Evolutionary conservation across 75 land plant species (phyloP).

Genomic region (Azolla pinnata): DNA sequence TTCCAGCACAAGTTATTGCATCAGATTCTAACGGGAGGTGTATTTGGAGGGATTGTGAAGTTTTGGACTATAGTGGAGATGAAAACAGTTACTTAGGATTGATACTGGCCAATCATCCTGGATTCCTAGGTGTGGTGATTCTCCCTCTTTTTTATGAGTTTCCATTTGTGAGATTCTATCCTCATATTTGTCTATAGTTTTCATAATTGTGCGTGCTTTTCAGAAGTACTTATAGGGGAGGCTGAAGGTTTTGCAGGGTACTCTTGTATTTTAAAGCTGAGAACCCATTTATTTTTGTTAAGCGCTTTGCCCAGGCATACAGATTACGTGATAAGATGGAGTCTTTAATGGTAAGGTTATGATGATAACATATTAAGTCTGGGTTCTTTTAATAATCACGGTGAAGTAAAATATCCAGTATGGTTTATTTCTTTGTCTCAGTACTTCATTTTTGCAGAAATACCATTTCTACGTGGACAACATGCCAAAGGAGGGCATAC

Average conservation of each 20-base stretch:
- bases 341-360: conserved; percentile 12
- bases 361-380: background rate
- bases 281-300: conserved; percentile 21
- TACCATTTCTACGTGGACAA: conserved; percentile 17
- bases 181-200: too few species aligned
- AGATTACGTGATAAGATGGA: conserved; percentile 13
- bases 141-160: background rate
- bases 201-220: too few species aligned
- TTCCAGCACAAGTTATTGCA: conserved; percentile 17
- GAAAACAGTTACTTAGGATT: conserved; percentile 21
- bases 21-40: conserved; percentile 10
- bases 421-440: background rate
- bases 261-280: conserved; percentile 23
- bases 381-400: background rate
- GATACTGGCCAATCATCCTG: conserved; percentile 27
- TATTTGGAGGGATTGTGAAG: conserved; percentile 17
- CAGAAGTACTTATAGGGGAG: background rate
- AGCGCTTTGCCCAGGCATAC: conserved; percentile 17
- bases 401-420: background rate
- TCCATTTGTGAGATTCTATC: background rate
- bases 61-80: conserved; percentile 14
- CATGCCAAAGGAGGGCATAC: conserved; percentile 30
- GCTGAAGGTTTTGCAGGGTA: conserved; percentile 10
- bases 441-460: conserved; percentile 14
- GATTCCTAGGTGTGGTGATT: conserved; percentile 20